These are phyloP conservation scores for Xylaria intraflava DNA, from an alignment of 495 filamentous ascomycete genomes.

Conservation along the genomic window DNA sequence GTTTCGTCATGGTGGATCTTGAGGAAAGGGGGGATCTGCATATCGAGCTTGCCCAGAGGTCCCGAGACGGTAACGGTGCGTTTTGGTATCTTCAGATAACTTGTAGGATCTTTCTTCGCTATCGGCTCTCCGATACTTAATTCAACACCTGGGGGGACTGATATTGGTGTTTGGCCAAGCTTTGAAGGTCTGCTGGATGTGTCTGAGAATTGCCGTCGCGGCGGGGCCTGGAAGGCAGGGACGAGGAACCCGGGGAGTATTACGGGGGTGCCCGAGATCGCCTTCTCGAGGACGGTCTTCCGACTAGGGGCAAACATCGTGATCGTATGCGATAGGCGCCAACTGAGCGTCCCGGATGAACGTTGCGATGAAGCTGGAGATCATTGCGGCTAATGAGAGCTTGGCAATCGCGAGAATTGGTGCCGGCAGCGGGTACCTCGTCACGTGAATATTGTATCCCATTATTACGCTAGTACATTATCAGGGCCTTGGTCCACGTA, in stretches of 20 bases:
- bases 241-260: constrained; percentile 66
- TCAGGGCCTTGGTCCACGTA: no score
- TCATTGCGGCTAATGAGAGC: constrained; percentile 12
- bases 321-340: constrained; percentile 10
- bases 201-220: constrained; percentile 62
- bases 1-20: constrained; percentile 58
- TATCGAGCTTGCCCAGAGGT: constrained; percentile 66
- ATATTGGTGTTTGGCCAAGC: constrained; percentile 73
- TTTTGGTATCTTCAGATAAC: constrained; percentile 45
- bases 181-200: constrained; percentile 63
- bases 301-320: constrained; percentile 47
- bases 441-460: not conserved
- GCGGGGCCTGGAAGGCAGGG: constrained; percentile 57
- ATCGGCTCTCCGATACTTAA: constrained; percentile 58
- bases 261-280: constrained; percentile 23
- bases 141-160: constrained; percentile 76
- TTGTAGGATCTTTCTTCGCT: constrained; percentile 44
- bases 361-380: not conserved
- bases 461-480: not conserved
- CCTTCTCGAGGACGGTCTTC: constrained; percentile 37
- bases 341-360: constrained; percentile 10
- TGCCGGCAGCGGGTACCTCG: not conserved
- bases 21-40: constrained; percentile 66
- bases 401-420: constrained; percentile 19
- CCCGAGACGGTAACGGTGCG: constrained; percentile 64